phyloP scores from a whole-genome alignment of 2,329 filamentous ascomycete genomes.

The Talaromyces sp. region DNA sequence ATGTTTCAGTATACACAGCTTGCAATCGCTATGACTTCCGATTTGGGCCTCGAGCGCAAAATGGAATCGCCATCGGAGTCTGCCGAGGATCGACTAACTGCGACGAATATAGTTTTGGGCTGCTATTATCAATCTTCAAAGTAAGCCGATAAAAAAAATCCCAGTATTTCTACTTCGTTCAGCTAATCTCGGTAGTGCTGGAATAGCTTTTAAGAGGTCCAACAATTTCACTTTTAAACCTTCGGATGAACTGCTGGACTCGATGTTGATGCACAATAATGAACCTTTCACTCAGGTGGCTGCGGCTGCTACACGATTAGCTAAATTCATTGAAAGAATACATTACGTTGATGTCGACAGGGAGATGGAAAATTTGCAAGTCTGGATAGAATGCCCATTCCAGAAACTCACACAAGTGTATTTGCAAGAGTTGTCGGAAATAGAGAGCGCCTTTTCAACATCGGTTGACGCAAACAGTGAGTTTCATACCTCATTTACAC shows the following conservation, averaged over 20 bases:
- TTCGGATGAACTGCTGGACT: conserved; percentile 1
- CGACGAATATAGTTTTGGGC: background rate
- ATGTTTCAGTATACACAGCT: conserved; percentile 9
- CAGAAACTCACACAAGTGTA: background rate
- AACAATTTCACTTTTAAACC: conserved; percentile 4
- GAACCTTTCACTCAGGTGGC: background rate
- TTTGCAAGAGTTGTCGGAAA: background rate
- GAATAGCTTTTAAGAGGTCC: conserved; percentile 1
- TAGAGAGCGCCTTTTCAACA: background rate
- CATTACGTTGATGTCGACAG: background rate
- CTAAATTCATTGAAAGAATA: conserved; percentile 2
- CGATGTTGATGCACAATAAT: background rate
- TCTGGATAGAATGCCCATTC: conserved; percentile 5
- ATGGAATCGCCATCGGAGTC: background rate
- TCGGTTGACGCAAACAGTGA: background rate
- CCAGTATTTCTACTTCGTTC: background rate
- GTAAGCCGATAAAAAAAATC: background rate
- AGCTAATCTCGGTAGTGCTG: background rate
- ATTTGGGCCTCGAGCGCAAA: conserved; percentile 6
- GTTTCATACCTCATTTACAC: background rate
- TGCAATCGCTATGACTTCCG: conserved; percentile 6
- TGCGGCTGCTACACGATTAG: background rate
- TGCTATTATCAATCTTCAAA: conserved; percentile 7
- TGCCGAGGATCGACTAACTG: background rate
- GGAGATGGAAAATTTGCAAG: background rate